These are phyloP conservation scores for Sphenostylis stenocarpa DNA, from an alignment of 306 rosid genomes.

Conservation along the genomic window DNA sequence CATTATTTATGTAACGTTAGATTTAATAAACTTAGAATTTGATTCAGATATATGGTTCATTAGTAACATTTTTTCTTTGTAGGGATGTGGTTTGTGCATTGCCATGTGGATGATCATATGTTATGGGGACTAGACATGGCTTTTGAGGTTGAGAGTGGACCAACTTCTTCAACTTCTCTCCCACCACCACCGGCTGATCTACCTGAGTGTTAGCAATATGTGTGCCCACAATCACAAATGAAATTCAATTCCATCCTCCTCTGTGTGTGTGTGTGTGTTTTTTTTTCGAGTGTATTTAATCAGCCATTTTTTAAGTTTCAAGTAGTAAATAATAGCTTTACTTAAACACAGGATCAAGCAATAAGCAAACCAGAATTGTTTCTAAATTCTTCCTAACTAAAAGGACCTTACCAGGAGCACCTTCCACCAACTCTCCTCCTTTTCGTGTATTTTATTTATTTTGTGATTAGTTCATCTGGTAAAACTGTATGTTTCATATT, in stretches of 20 bases:
- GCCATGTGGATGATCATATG: slow-evolving; percentile 58
- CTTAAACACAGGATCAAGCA: neutral
- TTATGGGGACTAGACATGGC: slow-evolving; percentile 63
- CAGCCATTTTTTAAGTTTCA: neutral
- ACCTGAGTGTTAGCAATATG: slow-evolving; percentile 26
- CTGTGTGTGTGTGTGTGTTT: no score
- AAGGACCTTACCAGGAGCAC: neutral
- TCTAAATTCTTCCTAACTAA: neutral
- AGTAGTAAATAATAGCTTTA: neutral
- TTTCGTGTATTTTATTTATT: neutral
- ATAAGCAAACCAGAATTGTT: neutral
- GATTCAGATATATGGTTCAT: neutral
- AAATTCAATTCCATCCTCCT: neutral
- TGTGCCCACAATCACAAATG: neutral
- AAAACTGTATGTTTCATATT: neutral
- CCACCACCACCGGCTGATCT: slow-evolving; percentile 68
- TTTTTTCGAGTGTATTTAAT: neutral
- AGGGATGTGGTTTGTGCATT: slow-evolving; percentile 60
- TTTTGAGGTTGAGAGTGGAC: slow-evolving; percentile 38
- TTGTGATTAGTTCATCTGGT: neutral
- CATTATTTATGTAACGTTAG: neutral
- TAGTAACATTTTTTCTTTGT: neutral
- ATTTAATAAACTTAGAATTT: neutral
- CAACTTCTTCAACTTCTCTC: slow-evolving; percentile 38
- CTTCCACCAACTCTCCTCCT: neutral